These are phyloP conservation scores for Penicillium sp. DNA, from an alignment of 2,329 filamentous ascomycete genomes.

Conservation along the genomic window DNA sequence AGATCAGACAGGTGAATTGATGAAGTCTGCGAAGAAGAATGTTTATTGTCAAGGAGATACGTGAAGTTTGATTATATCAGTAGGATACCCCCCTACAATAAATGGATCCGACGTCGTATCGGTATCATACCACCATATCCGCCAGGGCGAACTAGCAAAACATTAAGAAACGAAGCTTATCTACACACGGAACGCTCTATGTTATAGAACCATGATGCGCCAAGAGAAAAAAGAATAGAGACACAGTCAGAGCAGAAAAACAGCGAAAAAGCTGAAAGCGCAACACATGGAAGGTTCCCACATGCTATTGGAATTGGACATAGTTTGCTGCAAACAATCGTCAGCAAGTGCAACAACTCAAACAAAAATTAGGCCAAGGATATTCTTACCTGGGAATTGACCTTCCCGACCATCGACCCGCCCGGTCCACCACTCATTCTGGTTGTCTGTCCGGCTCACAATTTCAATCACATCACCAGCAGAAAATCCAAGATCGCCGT, in stretches of 20 bases:
- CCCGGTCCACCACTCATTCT: constrained; percentile 97
- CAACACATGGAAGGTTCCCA: neutral
- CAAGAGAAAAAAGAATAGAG: constrained; percentile 15
- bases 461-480: constrained; percentile 92
- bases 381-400: constrained; percentile 84
- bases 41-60: neutral
- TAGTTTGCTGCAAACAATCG: constrained; percentile 40
- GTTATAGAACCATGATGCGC: constrained; percentile 27
- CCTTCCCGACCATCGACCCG: constrained; percentile 77
- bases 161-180: constrained; percentile 25
- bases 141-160: constrained; percentile 13
- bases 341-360: constrained; percentile 10
- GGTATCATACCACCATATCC: constrained; percentile 14
- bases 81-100: neutral
- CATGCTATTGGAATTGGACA: constrained; percentile 38
- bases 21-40: neutral
- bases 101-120: constrained; percentile 6
- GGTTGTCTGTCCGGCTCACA: constrained; percentile 76
- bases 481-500: constrained; percentile 88
- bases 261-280: constrained; percentile 5
- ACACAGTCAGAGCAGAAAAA: neutral
- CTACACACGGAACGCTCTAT: constrained; percentile 34
- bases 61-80: neutral
- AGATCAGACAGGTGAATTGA: constrained; percentile 8
- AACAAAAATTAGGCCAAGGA: neutral